A percentile compares a stretch with the other conserved stretches of the same genome.
These are phyloP conservation scores for Naganishia sp. DNA, from an alignment of 1,284 basidiomycete genomes.

Conservation along the genomic window DNA sequence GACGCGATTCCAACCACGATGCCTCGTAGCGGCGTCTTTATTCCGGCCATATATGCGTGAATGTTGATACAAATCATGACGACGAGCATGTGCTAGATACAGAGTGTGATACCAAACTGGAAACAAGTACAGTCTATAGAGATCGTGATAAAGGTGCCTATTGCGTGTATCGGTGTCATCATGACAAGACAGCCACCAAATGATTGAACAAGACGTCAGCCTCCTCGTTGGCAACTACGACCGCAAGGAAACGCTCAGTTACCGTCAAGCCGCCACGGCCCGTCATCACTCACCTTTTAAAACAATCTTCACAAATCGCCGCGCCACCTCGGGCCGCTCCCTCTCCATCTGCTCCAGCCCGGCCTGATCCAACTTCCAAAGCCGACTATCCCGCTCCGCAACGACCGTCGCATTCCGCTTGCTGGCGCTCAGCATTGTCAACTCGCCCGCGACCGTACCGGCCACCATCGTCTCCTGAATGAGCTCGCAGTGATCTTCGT, in stretches of 20 bases:
- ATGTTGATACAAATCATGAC: not conserved
- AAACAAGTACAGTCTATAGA: conserved; percentile 10
- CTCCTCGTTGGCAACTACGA: conserved; percentile 51
- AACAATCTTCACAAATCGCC: conserved; percentile 69
- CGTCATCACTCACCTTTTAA: conserved; percentile 66
- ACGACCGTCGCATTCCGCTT: conserved; percentile 81
- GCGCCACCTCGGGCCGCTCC: conserved; percentile 67
- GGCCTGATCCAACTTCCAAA: conserved; percentile 74
- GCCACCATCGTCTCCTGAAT: conserved; percentile 90
- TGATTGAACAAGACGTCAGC: conserved; percentile 51
- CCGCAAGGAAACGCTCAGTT: not conserved
- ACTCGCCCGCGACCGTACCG: conserved; percentile 84
- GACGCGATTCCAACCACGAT: too few relatives aligned
- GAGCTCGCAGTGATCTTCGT: conserved; percentile 65
- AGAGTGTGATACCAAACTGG: not conserved
- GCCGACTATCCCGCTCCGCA: conserved; percentile 70
- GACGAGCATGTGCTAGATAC: not conserved
- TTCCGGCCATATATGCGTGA: too few relatives aligned
- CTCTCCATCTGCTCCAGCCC: conserved; percentile 64
- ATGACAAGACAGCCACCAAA: conserved; percentile 50
- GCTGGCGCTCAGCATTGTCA: conserved; percentile 74
- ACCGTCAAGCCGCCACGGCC: not conserved
- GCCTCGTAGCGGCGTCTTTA: too few relatives aligned
- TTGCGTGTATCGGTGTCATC: conserved; percentile 4
- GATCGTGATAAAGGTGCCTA: not conserved